Percentiles rank a stretch among this genome's conserved stretches.
These are phyloP conservation scores for Sporisorium graminicola DNA, from an alignment of 1,284 basidiomycete species.

Conservation along the genomic window DNA sequence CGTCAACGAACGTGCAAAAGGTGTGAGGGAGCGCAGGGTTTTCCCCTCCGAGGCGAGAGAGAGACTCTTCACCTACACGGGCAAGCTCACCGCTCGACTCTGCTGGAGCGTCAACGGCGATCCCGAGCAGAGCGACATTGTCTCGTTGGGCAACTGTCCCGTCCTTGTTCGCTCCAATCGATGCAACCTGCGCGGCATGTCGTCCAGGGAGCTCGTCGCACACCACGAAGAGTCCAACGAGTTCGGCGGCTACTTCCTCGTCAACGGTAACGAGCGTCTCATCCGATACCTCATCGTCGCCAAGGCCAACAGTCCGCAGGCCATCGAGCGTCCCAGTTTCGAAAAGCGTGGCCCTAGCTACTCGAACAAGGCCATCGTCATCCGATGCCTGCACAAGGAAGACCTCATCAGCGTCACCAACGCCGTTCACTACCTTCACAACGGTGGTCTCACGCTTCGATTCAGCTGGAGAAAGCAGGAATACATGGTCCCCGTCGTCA, in stretches of 20 bases:
- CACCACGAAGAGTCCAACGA: slow-evolving; percentile 97
- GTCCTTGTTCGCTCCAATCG: slow-evolving; percentile 98
- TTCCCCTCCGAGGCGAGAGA: slow-evolving; percentile 82
- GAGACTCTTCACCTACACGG: slow-evolving; percentile 89
- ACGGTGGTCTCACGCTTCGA: slow-evolving; percentile 92
- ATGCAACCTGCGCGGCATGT: slow-evolving; percentile 88
- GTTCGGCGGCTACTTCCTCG: slow-evolving; percentile 98
- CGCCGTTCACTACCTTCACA: slow-evolving; percentile 95
- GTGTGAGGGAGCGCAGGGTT: slow-evolving; percentile 81
- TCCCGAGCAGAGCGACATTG: slow-evolving; percentile 80
- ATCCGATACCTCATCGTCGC: slow-evolving; percentile 96
- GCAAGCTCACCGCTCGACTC: slow-evolving; percentile 88
- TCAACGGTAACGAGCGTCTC: slow-evolving; percentile 99
- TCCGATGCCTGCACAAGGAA: slow-evolving; percentile 82
- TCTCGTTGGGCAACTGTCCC: slow-evolving; percentile 91
- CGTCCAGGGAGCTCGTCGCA: slow-evolving; percentile 86
- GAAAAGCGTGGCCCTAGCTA: slow-evolving; percentile 93
- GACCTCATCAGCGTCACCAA: slow-evolving; percentile 77
- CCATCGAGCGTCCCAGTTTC: slow-evolving; percentile 87
- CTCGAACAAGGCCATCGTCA: slow-evolving; percentile 92
- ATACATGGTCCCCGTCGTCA: slow-evolving; percentile 98
- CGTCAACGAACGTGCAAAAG: slow-evolving; percentile 85
- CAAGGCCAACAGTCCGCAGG: slow-evolving; percentile 88
- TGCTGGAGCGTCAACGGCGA: slow-evolving; percentile 85
- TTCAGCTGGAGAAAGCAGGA: slow-evolving; percentile 99